These are phyloP conservation scores for Pseudonectria buxi DNA, from an alignment of 2,329 filamentous ascomycete species.

Conservation along the genomic window DNA sequence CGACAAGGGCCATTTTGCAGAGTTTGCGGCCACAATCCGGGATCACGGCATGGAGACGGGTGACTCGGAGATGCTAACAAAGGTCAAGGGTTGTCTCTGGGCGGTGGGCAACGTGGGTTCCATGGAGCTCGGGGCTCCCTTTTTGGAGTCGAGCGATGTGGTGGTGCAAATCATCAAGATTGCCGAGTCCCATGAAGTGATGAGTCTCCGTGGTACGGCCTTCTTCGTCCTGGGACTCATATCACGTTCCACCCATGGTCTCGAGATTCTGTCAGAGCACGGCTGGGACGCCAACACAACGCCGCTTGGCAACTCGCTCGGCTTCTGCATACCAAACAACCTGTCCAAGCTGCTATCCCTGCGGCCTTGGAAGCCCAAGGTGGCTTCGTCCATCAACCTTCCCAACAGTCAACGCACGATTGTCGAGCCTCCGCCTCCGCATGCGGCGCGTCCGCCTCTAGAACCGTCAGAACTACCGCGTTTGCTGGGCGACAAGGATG, in stretches of 20 bases:
- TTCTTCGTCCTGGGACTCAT: constrained; percentile 95
- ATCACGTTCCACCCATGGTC: constrained; percentile 81
- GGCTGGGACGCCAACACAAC: constrained; percentile 93
- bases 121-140: constrained; percentile 94
- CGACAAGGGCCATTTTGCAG: constrained; percentile 92
- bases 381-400: constrained; percentile 39
- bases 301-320: constrained; percentile 72
- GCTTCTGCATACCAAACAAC: constrained; percentile 77
- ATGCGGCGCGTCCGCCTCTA: constrained; percentile 35
- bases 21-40: constrained; percentile 82
- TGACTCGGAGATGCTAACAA: constrained; percentile 77
- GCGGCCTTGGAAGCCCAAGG: constrained; percentile 49
- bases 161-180: constrained; percentile 83
- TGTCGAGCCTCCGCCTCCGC: constrained; percentile 34
- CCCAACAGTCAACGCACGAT: constrained; percentile 49
- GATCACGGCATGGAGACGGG: constrained; percentile 81
- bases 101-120: constrained; percentile 96
- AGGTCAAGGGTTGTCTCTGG: constrained; percentile 96
- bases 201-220: constrained; percentile 89
- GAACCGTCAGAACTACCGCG: constrained; percentile 34
- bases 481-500: constrained; percentile 52
- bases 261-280: constrained; percentile 82
- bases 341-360: constrained; percentile 74
- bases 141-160: constrained; percentile 84
- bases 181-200: constrained; percentile 78